Base-by-base conservation (phyloP, 192 early-diverging fungal genomes). In the Backusella morwellensis region DNA sequence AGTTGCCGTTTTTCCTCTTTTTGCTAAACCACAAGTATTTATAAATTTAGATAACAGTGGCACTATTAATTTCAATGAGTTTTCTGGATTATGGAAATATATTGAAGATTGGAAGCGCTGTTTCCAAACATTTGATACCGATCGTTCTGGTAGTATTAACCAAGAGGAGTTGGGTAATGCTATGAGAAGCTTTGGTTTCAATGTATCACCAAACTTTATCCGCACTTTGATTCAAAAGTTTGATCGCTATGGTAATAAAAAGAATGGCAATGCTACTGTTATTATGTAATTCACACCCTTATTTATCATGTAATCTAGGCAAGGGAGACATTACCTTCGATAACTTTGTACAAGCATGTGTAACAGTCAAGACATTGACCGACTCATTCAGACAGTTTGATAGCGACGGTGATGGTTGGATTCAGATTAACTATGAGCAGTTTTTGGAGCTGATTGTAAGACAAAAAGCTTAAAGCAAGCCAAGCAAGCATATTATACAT, bases 91-190 rank as follows among this genome's bases (percentile, higher is more conserved):
- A 41, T 94, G 92, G 92, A 85, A 84, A 73, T 95, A 93, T 74
- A 95, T 94, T 77, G 91, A 93, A 72, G 92, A 94, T 26, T 95
- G 94, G 94, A 92, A 92, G 80, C 74, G 86, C 19, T 94, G 93
- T 81, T 95, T 94, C 84, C 84, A 84, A 78, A 86, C 87, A 9
- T 95, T 94, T 77, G 94, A 95, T 79, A 80, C 81, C 17, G 93
- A 95, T 81, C 86, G 86, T 77, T 91, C 90, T 50, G 93, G 93
- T 42, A 91, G 87, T 54, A 94, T 95, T 73, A 91, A 94, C 75
- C 88, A 86, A 67, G 80, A 80, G 11, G 93, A 95, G 80, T 82
- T 95, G 82, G 79, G 74, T 69, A 86, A 88, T n/a, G 94, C 94
- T 0, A 83, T 95, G 77, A 85, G 75, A 29, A 86, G 90, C 1